Conservation (phyloP, 2,329 filamentous ascomycete genomes). For the Diaporthe eres region DNA sequence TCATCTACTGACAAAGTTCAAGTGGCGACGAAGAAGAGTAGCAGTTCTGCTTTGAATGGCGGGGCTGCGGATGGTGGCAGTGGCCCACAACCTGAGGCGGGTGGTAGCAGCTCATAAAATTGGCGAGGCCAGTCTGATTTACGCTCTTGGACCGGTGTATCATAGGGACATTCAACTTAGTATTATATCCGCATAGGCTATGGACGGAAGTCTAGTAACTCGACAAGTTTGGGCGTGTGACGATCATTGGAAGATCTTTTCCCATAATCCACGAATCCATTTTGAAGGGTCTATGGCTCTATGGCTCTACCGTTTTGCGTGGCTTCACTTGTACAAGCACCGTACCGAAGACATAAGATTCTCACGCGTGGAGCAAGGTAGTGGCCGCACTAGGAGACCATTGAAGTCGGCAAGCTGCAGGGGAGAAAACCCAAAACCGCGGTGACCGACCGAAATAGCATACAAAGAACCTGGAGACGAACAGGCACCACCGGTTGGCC, state of each 20-base stretch:
- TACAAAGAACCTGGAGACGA: conserved; percentile 15
- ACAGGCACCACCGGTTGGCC: conserved; percentile 23
- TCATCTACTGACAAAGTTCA: not conserved
- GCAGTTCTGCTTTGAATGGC: conserved; percentile 41
- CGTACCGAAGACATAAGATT: not conserved
- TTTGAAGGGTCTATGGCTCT: not conserved
- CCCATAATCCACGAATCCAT: not conserved
- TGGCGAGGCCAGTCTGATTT: not conserved
- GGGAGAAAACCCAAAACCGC: conserved; percentile 29
- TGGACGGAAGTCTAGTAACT: not conserved
- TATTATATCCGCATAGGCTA: not conserved
- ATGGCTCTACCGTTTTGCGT: not conserved
- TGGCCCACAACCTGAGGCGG: conserved; percentile 38
- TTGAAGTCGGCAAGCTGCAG: conserved; percentile 23
- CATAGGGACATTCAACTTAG: not conserved
- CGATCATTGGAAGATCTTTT: not conserved
- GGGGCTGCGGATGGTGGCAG: conserved; percentile 35
- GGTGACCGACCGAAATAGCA: conserved; percentile 34
- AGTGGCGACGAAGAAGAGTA: conserved; percentile 64
- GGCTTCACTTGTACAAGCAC: not conserved
- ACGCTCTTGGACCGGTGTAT: not conserved
- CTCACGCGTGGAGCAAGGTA: not conserved
- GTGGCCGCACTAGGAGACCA: conserved; percentile 3
- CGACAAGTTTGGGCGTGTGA: not conserved
- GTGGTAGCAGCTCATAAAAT: conserved; percentile 37